A percentile compares a stretch with the other conserved stretches of the same genome.
Evolutionary conservation across 2,329 filamentous ascomycete species (phyloP).

Genomic region (Thielaviopsis cerberus): DNA sequence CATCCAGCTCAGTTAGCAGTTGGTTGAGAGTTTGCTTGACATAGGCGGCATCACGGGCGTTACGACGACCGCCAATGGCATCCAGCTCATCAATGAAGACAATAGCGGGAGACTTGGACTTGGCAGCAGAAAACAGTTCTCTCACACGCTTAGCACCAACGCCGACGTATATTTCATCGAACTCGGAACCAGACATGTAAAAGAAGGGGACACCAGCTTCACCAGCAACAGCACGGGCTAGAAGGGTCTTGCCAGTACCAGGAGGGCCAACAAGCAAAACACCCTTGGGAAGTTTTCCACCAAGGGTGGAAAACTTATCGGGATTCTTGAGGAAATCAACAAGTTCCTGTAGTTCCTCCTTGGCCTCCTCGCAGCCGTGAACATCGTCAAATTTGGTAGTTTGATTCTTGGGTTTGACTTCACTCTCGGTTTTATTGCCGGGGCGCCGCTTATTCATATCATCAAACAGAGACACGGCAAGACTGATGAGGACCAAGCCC

Average conservation of each 20-base stretch:
- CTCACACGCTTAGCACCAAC: conserved; percentile 92
- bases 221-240: conserved; percentile 86
- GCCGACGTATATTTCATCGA: conserved; percentile 95
- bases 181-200: conserved; percentile 98
- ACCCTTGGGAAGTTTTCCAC: conserved; percentile 92
- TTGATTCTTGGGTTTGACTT: conserved; percentile 84
- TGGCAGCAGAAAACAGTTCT: conserved; percentile 71
- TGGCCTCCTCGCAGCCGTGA: conserved; percentile 93
- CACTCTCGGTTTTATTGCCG: conserved; percentile 52
- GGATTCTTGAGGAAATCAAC: conserved; percentile 92
- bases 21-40: conserved; percentile 97
- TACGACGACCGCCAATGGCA: conserved; percentile 84
- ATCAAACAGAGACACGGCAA: conserved; percentile 47
- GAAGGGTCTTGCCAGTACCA: conserved; percentile 89
- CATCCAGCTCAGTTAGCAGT: conserved; percentile 86
- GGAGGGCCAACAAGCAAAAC: conserved; percentile 87
- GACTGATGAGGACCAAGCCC: conserved; percentile 57
- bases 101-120: conserved; percentile 73
- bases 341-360: conserved; percentile 91
- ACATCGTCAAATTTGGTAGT: conserved; percentile 83
- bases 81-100: conserved; percentile 91
- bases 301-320: conserved; percentile 79
- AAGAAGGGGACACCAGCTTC: conserved; percentile 98
- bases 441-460: conserved; percentile 59
- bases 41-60: conserved; percentile 81